Conservation (phyloP, 2,329 filamentous ascomycete genomes). For the Ophiostoma populinum region DNA sequence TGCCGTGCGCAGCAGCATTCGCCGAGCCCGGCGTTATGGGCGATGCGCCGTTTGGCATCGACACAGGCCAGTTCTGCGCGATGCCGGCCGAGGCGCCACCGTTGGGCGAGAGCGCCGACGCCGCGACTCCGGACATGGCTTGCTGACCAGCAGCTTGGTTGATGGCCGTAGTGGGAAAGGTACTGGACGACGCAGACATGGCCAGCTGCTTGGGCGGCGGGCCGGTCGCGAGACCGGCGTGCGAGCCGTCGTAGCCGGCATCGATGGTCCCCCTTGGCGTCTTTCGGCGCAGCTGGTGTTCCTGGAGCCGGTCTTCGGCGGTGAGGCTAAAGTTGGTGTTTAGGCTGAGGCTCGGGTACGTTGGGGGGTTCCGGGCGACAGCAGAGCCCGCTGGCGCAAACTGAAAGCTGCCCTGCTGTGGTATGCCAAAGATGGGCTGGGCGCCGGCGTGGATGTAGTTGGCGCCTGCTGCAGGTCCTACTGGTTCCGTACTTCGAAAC, state of each 20-base stretch:
- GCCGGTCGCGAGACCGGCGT: constrained; percentile 52
- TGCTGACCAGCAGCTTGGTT: neutral
- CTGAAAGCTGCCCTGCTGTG: constrained; percentile 6
- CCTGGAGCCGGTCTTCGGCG: constrained; percentile 23
- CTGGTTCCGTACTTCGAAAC: constrained; percentile 20
- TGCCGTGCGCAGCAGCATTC: neutral
- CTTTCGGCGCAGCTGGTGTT: constrained; percentile 76
- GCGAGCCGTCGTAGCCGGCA: constrained; percentile 77
- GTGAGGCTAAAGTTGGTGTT: constrained; percentile 7
- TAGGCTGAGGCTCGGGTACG: neutral
- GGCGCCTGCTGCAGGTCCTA: constrained; percentile 9
- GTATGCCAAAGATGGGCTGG: constrained; percentile 10
- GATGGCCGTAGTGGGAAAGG: constrained; percentile 16
- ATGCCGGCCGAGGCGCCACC: no score
- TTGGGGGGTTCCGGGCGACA: constrained; percentile 10
- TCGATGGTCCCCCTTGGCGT: constrained; percentile 88
- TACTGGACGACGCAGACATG: constrained; percentile 36
- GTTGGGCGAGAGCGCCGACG: no score
- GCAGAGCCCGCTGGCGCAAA: constrained; percentile 1
- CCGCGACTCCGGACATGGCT: no score
- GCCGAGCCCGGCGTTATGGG: no score
- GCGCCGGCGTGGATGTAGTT: constrained; percentile 12
- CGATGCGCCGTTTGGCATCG: neutral
- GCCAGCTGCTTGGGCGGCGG: constrained; percentile 76
- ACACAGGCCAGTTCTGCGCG: neutral